These are phyloP conservation scores for Nakazawaea ambrosiae DNA, from an alignment of 805 yeast species.

Conservation along the genomic window DNA sequence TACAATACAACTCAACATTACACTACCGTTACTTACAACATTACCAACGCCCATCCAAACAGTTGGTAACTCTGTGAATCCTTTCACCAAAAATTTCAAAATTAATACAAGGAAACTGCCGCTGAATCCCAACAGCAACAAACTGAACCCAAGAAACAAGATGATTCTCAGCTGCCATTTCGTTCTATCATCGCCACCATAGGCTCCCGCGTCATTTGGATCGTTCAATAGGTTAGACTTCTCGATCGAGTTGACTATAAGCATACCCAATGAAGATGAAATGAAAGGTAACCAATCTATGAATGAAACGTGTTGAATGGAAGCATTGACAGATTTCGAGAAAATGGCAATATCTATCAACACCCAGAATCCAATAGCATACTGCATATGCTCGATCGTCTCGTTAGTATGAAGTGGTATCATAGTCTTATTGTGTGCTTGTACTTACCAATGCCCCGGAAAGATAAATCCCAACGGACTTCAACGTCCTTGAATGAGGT, in stretches of 20 bases:
- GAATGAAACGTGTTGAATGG: slow-evolving; percentile 80
- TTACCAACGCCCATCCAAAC: slow-evolving; percentile 91
- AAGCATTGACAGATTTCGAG: slow-evolving; percentile 78
- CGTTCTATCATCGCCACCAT: slow-evolving; percentile 33
- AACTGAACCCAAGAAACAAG: slow-evolving; percentile 84
- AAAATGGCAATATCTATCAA: slow-evolving; percentile 85
- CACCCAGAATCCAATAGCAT: slow-evolving; percentile 84
- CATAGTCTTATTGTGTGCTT: not conserved
- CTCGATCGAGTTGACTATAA: slow-evolving; percentile 69
- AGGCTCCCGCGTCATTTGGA: slow-evolving; percentile 24
- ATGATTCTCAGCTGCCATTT: slow-evolving; percentile 94
- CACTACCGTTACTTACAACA: slow-evolving; percentile 68
- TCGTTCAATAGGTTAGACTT: slow-evolving; percentile 48
- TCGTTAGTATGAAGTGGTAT: slow-evolving; percentile 12
- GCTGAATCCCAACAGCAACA: slow-evolving; percentile 89
- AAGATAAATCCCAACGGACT: slow-evolving; percentile 71
- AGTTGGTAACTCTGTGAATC: slow-evolving; percentile 72
- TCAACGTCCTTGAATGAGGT: slow-evolving; percentile 63
- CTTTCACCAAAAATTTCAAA: slow-evolving; percentile 74
- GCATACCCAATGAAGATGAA: slow-evolving; percentile 84
- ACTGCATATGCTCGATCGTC: too few relatives aligned
- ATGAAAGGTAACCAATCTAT: slow-evolving; percentile 95
- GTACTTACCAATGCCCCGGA: slow-evolving; percentile 50
- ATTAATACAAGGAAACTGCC: slow-evolving; percentile 87
- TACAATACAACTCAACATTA: slow-evolving; percentile 83